Conservation (phyloP, 495 filamentous ascomycete genomes). For the Pyrenula massariospora region DNA sequence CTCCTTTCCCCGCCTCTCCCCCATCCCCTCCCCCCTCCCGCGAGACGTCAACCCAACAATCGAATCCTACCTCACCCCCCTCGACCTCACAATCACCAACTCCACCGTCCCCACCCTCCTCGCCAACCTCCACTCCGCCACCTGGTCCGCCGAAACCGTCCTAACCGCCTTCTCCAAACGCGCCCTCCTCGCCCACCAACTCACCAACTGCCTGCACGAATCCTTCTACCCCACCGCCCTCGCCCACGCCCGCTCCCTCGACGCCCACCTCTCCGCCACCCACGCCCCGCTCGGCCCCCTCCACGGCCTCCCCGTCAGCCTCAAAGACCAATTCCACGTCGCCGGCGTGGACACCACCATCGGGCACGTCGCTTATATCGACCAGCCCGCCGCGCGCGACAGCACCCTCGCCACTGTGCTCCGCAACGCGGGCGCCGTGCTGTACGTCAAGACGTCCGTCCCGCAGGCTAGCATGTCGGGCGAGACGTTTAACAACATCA, state of each 20-base stretch:
- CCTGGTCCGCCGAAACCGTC: background rate
- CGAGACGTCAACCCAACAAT: background rate
- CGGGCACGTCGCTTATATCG: slow-evolving; percentile 31
- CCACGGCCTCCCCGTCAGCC: slow-evolving; percentile 44
- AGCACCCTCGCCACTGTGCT: slow-evolving; percentile 21
- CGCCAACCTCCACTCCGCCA: background rate
- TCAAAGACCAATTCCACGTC: slow-evolving; percentile 49
- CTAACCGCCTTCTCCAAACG: slow-evolving; percentile 41
- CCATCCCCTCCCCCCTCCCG: background rate
- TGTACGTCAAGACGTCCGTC: slow-evolving; percentile 46
- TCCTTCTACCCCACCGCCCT: slow-evolving; percentile 52
- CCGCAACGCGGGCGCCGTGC: slow-evolving; percentile 24
- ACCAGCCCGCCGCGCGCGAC: slow-evolving; percentile 13
- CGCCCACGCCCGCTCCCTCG: slow-evolving; percentile 44
- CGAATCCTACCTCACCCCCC: background rate
- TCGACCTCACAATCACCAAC: background rate
- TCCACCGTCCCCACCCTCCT: background rate
- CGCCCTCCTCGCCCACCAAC: background rate
- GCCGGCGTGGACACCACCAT: slow-evolving; percentile 35
- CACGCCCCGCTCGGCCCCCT: slow-evolving; percentile 33
- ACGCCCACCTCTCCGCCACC: slow-evolving; percentile 31
- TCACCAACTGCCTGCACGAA: slow-evolving; percentile 45
- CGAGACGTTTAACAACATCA: slow-evolving; percentile 41
- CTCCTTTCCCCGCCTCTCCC: background rate
- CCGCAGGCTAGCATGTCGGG: slow-evolving; percentile 24